Conservation (phyloP, 306 rosid genomes). For the Pyrus betulifolia region DNA sequence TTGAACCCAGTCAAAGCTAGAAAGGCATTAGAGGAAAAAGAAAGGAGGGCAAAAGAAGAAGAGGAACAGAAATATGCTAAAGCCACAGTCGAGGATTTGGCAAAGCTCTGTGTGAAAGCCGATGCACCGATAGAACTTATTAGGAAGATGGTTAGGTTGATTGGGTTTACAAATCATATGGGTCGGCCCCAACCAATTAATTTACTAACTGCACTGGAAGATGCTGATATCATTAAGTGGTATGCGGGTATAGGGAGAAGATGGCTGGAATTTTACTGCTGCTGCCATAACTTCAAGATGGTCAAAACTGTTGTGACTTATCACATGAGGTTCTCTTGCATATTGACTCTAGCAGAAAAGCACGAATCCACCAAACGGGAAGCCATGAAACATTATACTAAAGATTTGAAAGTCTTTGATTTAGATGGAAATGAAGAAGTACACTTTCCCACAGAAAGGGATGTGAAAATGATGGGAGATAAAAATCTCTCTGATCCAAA, state of each 20-base stretch:
- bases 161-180: conserved; percentile 81
- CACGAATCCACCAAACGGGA: conserved; percentile 76
- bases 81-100: conserved; percentile 70
- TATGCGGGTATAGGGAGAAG: conserved; percentile 80
- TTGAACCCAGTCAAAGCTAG: conserved; percentile 58
- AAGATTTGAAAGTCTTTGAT: conserved; percentile 75
- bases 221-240: conserved; percentile 76
- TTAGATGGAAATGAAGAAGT: conserved; percentile 57
- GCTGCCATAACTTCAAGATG: conserved; percentile 79
- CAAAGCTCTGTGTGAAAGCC: conserved; percentile 67
- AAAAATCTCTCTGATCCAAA: conserved; percentile 70
- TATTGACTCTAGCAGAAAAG: conserved; percentile 81
- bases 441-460: conserved; percentile 75
- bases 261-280: conserved; percentile 80
- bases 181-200: conserved; percentile 78
- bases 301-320: conserved; percentile 72
- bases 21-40: conserved; percentile 54
- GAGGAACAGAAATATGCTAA: conserved; percentile 60
- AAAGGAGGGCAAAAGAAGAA: conserved; percentile 50
- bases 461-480: conserved; percentile 91
- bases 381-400: conserved; percentile 67
- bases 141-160: conserved; percentile 64
- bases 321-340: conserved; percentile 91
- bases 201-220: conserved; percentile 66
- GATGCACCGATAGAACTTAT: conserved; percentile 69